These are phyloP conservation scores for Cydonia oblonga DNA, from an alignment of 331 rosid genomes.

Conservation along the genomic window DNA sequence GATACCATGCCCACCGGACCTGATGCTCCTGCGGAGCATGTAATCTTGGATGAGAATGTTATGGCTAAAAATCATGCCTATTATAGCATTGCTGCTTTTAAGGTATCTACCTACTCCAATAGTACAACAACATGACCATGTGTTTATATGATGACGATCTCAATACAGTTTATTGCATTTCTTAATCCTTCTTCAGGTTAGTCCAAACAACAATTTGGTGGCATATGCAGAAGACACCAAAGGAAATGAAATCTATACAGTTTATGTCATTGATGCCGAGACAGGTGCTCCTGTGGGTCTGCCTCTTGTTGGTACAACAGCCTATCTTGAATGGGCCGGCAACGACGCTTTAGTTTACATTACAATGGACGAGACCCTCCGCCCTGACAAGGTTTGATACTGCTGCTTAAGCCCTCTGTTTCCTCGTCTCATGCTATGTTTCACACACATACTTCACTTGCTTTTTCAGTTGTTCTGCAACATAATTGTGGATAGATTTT, in stretches of 20 bases:
- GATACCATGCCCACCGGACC: slow-evolving; percentile 64
- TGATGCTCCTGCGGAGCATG: slow-evolving; percentile 61
- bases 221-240: slow-evolving; percentile 86
- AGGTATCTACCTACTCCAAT: slow-evolving; percentile 21
- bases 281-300: slow-evolving; percentile 53
- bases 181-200: slow-evolving; percentile 40
- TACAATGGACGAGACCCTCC: slow-evolving; percentile 77
- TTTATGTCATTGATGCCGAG: slow-evolving; percentile 61
- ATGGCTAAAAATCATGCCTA: slow-evolving; percentile 48
- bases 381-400: slow-evolving; percentile 67
- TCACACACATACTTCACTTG: neutral
- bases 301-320: slow-evolving; percentile 46
- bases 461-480: neutral
- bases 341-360: slow-evolving; percentile 52
- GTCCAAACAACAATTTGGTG: slow-evolving; percentile 69
- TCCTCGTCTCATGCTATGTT: neutral
- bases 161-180: neutral
- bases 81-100: slow-evolving; percentile 45
- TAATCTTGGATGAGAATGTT: slow-evolving; percentile 74
- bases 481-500: neutral
- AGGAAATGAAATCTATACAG: slow-evolving; percentile 81
- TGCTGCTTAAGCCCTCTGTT: neutral
- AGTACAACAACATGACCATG: too few species aligned
- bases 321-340: slow-evolving; percentile 67
- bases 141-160: neutral